phyloP scores from a whole-genome alignment of 179 eudicot genomes.

The Spergularia azorica region DNA sequence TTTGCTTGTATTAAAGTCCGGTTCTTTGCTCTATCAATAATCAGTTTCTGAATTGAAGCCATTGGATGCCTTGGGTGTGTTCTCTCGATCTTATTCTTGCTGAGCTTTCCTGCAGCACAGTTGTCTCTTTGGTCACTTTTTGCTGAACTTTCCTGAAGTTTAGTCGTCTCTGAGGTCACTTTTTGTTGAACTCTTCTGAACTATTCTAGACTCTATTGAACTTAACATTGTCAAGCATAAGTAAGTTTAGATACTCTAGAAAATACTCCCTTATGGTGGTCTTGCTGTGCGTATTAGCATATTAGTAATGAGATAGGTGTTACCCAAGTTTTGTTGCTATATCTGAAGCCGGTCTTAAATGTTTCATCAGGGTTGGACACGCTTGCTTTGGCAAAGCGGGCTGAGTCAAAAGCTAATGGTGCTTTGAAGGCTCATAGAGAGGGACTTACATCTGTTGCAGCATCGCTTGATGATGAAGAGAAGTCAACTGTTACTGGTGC shows the following conservation, averaged over 20 bases:
- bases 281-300: neutral
- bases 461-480: constrained; percentile 77
- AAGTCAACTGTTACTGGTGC: constrained; percentile 21
- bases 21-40: neutral
- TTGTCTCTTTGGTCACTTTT: too few relatives aligned
- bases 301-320: neutral
- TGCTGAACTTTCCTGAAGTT: neutral
- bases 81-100: neutral
- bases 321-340: neutral
- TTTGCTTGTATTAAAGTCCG: too few relatives aligned
- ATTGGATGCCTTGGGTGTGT: neutral
- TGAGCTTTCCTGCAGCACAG: neutral
- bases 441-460: constrained; percentile 46
- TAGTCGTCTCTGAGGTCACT: too few relatives aligned
- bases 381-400: constrained; percentile 72
- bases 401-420: constrained; percentile 46
- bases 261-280: neutral
- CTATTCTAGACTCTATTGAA: too few relatives aligned
- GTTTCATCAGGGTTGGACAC: constrained; percentile 64
- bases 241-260: neutral
- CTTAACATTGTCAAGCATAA: neutral
- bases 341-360: neutral
- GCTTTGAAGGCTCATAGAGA: constrained; percentile 68
- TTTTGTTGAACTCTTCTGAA: too few relatives aligned
- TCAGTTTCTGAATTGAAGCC: neutral